Evolutionary conservation across 169 alveolate species (phyloP), one percentile per base, ranked within the genome.

Genomic region (Cryptosporidium muris): DNA sequence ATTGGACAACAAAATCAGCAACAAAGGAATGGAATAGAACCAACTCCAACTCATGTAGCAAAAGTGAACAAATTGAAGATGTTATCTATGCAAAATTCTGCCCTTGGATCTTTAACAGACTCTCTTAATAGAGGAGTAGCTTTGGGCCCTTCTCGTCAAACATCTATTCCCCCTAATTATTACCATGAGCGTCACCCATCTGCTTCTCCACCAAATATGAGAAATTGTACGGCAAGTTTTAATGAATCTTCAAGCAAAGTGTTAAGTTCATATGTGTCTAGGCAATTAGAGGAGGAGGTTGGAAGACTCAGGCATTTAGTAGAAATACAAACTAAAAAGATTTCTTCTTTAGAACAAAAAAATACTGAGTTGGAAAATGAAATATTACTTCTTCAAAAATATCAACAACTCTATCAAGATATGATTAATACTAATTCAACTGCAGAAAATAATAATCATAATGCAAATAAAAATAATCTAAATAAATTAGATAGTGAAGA

Each of bases 41-140:
- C 85, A 11, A 74, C 85, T 38, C 85, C 85, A 36, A 74, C 85
- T 40, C 74, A 74, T 58, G 85, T 74, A 7, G 85, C 85, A 45
- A 74, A 36, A 34, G 60, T 74, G 85, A 74, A 74, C 47, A 74
- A 74, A 36, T 58, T 74, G 85, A 25, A 25, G 25, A 25, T 25
- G 25, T 25, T 25, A 25, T 25, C 53, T 36, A 53, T 67, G 12
- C 1, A 58, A 14, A 66, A 74, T 40, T 40, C 36, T 34, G 60
- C 85, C 4, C 85, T 68, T 36, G 47, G 74, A 40, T 40, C 67
- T 38, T 12, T 43, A 3, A 60, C 58, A 43, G 60, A 58, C 36
- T 16, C 42, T 2, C 37, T n/a, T 38, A 42, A 43, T 11, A 54
- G 34, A 25, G 51, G 60, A 56, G 85, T 47, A 58, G 25, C 4